Percentiles rank a stretch among this genome's conserved stretches.
phyloP scores from a whole-genome alignment of 495 filamentous ascomycete genomes.

The Neohortaea acidophila region DNA sequence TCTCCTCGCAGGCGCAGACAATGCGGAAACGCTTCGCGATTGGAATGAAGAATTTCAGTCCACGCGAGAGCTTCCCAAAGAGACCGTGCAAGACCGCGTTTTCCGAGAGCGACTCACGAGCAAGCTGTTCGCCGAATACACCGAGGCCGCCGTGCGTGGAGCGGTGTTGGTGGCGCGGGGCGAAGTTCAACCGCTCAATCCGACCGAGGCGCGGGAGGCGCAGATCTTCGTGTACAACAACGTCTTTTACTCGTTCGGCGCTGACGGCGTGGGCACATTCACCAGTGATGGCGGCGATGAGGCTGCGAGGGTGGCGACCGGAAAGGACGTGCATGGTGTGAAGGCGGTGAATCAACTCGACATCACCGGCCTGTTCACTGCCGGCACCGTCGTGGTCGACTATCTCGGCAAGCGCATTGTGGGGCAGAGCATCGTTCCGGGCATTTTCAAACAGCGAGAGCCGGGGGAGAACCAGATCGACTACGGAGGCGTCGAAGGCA shows the following conservation, averaged over 20 bases:
- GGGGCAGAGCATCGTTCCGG: slow-evolving; percentile 94
- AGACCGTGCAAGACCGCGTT: slow-evolving; percentile 86
- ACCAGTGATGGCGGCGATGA: slow-evolving; percentile 92
- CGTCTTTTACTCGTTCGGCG: slow-evolving; percentile 97
- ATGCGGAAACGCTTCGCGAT: slow-evolving; percentile 82
- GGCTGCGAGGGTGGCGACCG: slow-evolving; percentile 87
- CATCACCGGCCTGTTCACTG: slow-evolving; percentile 82
- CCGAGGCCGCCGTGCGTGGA: slow-evolving; percentile 81
- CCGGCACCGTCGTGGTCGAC: slow-evolving; percentile 91
- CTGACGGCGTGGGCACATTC: slow-evolving; percentile 95
- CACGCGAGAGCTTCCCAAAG: slow-evolving; percentile 80
- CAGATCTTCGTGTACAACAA: slow-evolving; percentile 99
- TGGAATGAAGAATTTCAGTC: slow-evolving; percentile 99
- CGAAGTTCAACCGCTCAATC: slow-evolving; percentile 91
- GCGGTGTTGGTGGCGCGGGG: slow-evolving; percentile 87
- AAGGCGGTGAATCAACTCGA: slow-evolving; percentile 93
- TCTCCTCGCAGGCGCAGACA: slow-evolving; percentile 76
- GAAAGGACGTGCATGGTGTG: slow-evolving; percentile 90
- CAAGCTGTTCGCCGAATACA: slow-evolving; percentile 95
- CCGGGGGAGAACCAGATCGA: slow-evolving; percentile 97
- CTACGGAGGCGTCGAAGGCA: slow-evolving; percentile 95
- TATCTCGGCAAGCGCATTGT: slow-evolving; percentile 96
- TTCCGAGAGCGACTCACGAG: slow-evolving; percentile 87
- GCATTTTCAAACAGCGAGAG: slow-evolving; percentile 97
- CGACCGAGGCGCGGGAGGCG: slow-evolving; percentile 78